Evolutionary conservation across 2,329 filamentous ascomycete genomes (phyloP).

Genomic region (Colletotrichum caudatum): DNA sequence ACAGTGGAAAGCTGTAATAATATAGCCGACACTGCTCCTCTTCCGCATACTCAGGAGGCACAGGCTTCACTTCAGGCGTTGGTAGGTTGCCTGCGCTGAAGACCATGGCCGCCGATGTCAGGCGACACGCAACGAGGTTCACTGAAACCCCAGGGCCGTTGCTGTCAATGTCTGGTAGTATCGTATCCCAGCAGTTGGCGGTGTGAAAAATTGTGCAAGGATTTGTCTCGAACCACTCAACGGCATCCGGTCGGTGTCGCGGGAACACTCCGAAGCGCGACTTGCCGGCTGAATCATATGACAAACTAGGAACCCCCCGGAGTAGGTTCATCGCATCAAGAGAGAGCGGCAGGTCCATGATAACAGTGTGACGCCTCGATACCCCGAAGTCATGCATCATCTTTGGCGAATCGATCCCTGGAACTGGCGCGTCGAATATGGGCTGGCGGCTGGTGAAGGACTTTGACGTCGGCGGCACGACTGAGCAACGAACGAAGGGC

Average conservation of each 20-base stretch:
- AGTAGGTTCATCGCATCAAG: conserved; percentile 72
- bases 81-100: conserved; percentile 74
- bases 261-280: conserved; percentile 78
- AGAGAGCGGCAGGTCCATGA: conserved; percentile 76
- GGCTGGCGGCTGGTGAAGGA: conserved; percentile 42
- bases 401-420: conserved; percentile 72
- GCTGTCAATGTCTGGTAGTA: not conserved
- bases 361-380: conserved; percentile 71
- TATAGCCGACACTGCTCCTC: conserved; percentile 77
- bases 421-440: conserved; percentile 65
- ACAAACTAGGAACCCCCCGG: conserved; percentile 67
- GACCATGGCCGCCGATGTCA: conserved; percentile 74
- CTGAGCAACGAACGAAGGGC: conserved; percentile 76
- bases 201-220: conserved; percentile 79
- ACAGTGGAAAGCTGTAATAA: conserved; percentile 72
- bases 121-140: conserved; percentile 74
- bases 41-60: conserved; percentile 58
- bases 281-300: conserved; percentile 67
- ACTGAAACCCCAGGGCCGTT: conserved; percentile 54
- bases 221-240: conserved; percentile 76
- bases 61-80: conserved; percentile 56
- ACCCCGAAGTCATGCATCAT: conserved; percentile 85
- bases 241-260: conserved; percentile 65
- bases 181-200: conserved; percentile 76
- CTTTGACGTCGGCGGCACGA: conserved; percentile 46